Conservation (phyloP, 257 asterid species). For the Solanum chmielewskii region DNA sequence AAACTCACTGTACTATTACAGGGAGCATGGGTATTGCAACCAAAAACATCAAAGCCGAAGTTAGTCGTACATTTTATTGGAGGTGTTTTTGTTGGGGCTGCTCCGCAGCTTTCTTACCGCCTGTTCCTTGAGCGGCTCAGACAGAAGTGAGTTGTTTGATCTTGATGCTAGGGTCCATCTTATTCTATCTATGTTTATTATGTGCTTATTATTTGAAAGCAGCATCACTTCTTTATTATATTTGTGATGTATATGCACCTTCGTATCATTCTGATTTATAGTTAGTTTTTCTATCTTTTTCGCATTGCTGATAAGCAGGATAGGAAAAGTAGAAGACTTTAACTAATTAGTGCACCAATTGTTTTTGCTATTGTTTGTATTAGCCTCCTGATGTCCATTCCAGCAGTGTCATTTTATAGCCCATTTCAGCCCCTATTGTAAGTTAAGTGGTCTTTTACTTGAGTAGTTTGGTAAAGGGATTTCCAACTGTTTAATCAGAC, state of each 20-base stretch:
- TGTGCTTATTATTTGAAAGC: background rate
- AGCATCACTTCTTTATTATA: background rate
- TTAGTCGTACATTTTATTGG: conserved; percentile 77
- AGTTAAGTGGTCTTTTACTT: background rate
- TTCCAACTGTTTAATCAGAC: background rate
- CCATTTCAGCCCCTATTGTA: background rate
- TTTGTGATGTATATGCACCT: background rate
- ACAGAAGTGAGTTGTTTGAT: conserved; percentile 39
- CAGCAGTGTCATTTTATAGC: background rate
- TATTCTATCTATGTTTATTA: background rate
- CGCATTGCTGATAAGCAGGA: background rate
- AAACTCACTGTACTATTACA: conserved; percentile 9
- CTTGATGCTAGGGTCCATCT: background rate
- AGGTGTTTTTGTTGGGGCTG: conserved; percentile 96
- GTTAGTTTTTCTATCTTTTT: background rate
- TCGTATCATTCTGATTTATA: background rate
- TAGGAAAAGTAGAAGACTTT: background rate
- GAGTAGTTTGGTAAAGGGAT: background rate
- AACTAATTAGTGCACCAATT: background rate
- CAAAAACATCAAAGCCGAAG: conserved; percentile 37
- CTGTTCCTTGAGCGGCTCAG: conserved; percentile 87
- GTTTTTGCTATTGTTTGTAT: background rate
- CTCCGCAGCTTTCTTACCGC: conserved; percentile 93
- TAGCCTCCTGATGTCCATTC: background rate
- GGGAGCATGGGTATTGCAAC: conserved; percentile 96